These are phyloP conservation scores for Lachnellula subtilissima DNA, from an alignment of 2,329 filamentous ascomycete species.

Conservation along the genomic window DNA sequence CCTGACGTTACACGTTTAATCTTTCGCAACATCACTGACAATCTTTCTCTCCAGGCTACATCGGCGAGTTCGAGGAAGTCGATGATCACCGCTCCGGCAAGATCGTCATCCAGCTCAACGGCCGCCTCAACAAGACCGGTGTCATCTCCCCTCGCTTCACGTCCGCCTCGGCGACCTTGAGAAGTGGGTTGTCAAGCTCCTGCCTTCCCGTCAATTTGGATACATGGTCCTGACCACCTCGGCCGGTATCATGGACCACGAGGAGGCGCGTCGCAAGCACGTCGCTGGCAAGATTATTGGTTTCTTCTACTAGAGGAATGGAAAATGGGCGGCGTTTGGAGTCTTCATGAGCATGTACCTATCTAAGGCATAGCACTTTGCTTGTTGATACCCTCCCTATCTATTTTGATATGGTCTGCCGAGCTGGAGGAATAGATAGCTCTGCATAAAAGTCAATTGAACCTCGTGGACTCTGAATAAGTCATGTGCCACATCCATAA, in stretches of 20 bases:
- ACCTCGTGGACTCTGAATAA: conserved; percentile 25
- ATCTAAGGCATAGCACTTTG: conserved; percentile 23
- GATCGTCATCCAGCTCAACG: conserved; percentile 99
- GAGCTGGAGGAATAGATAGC: conserved; percentile 26
- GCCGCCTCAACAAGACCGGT: conserved; percentile 98
- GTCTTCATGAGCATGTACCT: conserved; percentile 30
- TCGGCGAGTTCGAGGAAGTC: conserved; percentile 99
- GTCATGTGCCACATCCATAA: too few relatives aligned
- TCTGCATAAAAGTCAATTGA: conserved; percentile 32
- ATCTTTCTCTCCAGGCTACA: conserved; percentile 67
- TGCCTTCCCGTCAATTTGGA: conserved; percentile 99
- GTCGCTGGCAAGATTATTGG: conserved; percentile 98
- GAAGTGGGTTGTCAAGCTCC: conserved; percentile 99
- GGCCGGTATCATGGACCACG: conserved; percentile 99
- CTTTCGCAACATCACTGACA: conserved; percentile 79
- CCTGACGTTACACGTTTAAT: conserved; percentile 91
- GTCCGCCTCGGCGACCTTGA: conserved; percentile 95
- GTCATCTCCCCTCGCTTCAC: conserved; percentile 99
- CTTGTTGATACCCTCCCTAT: conserved; percentile 27
- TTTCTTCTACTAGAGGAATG: conserved; percentile 84
- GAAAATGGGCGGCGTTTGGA: conserved; percentile 21
- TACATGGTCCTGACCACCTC: conserved; percentile 99
- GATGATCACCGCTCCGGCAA: conserved; percentile 99
- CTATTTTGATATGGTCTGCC: conserved; percentile 21
- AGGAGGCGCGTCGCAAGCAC: conserved; percentile 98